These are phyloP conservation scores for Zasmidium citrigriseum DNA, from an alignment of 2,329 filamentous ascomycete species.

Conservation along the genomic window DNA sequence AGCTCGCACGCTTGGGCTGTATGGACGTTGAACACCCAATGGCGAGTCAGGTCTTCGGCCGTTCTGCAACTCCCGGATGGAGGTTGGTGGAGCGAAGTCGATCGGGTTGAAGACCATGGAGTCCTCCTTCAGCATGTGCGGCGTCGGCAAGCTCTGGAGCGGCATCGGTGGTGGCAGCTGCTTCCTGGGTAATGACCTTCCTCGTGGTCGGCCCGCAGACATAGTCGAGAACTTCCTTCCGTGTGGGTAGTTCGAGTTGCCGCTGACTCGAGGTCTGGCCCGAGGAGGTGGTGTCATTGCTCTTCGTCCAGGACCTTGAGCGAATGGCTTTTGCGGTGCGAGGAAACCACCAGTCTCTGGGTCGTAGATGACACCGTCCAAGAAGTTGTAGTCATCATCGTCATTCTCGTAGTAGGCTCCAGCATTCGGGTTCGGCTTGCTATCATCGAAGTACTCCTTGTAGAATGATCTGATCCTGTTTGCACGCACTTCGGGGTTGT, in stretches of 20 bases:
- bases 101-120: conserved; percentile 66
- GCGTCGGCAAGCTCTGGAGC: conserved; percentile 78
- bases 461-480: conserved; percentile 99
- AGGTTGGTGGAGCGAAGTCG: conserved; percentile 81
- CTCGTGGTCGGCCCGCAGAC: conserved; percentile 29
- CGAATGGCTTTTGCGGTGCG: conserved; percentile 62
- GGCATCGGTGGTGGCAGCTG: conserved; percentile 70
- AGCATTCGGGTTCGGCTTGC: conserved; percentile 50
- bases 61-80: conserved; percentile 62
- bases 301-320: conserved; percentile 80
- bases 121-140: conserved; percentile 80
- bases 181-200: conserved; percentile 49
- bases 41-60: conserved; percentile 66
- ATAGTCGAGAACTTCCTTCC: conserved; percentile 37
- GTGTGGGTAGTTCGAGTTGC: conserved; percentile 34
- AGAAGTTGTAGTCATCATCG: conserved; percentile 66
- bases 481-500: conserved; percentile 90
- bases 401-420: conserved; percentile 70
- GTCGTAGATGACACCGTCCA: conserved; percentile 58
- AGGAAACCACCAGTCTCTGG: conserved; percentile 68
- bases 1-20: conserved; percentile 69
- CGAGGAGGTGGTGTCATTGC: conserved; percentile 93
- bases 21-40: conserved; percentile 62
- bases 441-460: conserved; percentile 98
- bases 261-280: conserved; percentile 56